These are phyloP conservation scores for Carallia pectinifolia DNA, from an alignment of 345 rosid genomes.

Conservation along the genomic window DNA sequence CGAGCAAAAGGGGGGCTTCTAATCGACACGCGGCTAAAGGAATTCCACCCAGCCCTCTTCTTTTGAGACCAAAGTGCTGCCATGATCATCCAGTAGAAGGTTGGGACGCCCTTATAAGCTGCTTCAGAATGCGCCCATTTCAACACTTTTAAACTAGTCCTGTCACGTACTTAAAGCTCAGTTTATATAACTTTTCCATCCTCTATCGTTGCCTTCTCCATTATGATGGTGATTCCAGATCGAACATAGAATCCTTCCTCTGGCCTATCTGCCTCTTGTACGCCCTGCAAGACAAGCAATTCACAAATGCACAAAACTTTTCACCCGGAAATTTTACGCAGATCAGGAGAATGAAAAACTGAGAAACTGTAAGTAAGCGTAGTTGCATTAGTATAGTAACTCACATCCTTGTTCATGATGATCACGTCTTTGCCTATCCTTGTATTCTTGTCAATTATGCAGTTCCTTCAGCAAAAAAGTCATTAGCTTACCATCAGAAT, in stretches of 20 bases:
- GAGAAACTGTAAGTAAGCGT: neutral
- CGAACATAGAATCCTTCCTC: conserved; percentile 82
- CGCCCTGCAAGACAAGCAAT: conserved; percentile 43
- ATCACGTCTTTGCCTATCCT: conserved; percentile 84
- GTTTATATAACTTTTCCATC: conserved; percentile 71
- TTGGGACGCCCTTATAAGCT: conserved; percentile 1
- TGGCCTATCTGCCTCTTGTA: conserved; percentile 81
- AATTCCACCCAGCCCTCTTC: conserved; percentile 22
- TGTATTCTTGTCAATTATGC: conserved; percentile 93
- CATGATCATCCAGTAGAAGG: conserved; percentile 8
- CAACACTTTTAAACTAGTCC: neutral
- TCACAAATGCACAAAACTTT: neutral
- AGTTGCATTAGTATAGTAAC: neutral
- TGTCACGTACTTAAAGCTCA: neutral
- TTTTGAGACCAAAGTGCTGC: conserved; percentile 27
- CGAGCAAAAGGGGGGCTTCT: too few species aligned
- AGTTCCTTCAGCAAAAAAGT: conserved; percentile 51
- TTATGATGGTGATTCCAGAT: conserved; percentile 62
- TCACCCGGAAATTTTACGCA: neutral
- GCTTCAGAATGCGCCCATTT: conserved; percentile 1
- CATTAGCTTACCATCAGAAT: conserved; percentile 11
- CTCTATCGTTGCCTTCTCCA: conserved; percentile 82
- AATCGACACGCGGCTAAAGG: conserved; percentile 12
- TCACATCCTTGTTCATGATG: conserved; percentile 75
- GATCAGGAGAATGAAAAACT: neutral